Base-by-base conservation (phyloP, 257 asterid species). In the Echites panduratus region DNA sequence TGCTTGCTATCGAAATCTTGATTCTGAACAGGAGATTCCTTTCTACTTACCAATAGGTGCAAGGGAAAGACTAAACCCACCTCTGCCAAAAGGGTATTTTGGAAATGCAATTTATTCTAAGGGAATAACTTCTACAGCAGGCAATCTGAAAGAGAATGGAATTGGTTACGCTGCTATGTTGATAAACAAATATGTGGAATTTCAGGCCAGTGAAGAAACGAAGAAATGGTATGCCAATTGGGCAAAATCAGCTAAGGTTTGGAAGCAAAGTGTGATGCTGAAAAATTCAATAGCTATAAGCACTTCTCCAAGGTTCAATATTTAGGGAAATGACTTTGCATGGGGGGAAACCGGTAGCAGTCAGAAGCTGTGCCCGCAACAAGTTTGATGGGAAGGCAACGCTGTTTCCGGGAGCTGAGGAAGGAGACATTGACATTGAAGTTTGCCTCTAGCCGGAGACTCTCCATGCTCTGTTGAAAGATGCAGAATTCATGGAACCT, bases 341-440 rank as follows among this genome's bases (percentile, higher is more conserved):
- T 84, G 93, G 90, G 88, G 89, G 2, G 77, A 82, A 41, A 29
- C 86, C 94, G 19, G 71, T 78, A 67, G 94, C 79, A 0, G 84
- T 71, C 19, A 77, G 94, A 63, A 84, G 83, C 67, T 91, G 94
- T 2, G 53, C 20, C 26, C 85, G 81, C 4, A 80, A 77, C 44
- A 76, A 75, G 49, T 74, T 26, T 4, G 80, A 82, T 2, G 88
- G 91, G 12, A 82, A 85, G 87, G 66, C 86, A 35, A 78, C 83
- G 35, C 38, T 88, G 26, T 78, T 61, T 3, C 20, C 82, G 0
- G 85, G 87, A 0, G n/a, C 44, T 20, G 81, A 82, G n/a, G 75
- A 80, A 59, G 90, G 89, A 66, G 82, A 89, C 50, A n/a, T 86
- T 74, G 89, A 88, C 44, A 77, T 84, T 57, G 89, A 83, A 66